Base-by-base conservation (phyloP, 306 rosid species). In the Geum urbanum region DNA sequence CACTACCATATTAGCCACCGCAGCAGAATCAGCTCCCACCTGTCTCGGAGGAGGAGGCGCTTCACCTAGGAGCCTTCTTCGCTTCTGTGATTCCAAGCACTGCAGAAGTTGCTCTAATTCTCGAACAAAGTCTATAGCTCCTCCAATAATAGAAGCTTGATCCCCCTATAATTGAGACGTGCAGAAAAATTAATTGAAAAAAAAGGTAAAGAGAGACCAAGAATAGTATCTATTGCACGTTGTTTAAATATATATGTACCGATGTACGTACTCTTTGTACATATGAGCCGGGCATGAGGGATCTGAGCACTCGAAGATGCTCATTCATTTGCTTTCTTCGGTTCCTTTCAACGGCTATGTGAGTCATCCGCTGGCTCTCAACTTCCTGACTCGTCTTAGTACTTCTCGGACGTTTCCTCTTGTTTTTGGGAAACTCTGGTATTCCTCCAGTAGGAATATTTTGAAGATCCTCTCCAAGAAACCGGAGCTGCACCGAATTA, bases 121-220 rank as follows among this genome's bases (percentile, higher is more conserved):
- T 72, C 98, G 83, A 73, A 94, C 96, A 72, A 94, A 94, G 77
- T 94, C 98, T 60, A 94, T 94, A 2, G 98, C 98, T 77, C 98
- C 98, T 0, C 97, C 98, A 66, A 94, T 94, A 55, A 94, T 94
- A 1, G 98, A 94, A n/a, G 98, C 98, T 83, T 94, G 98, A 78
- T 94, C 98, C 60, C 97, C 98, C 98, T 92, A 54, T 5, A 13
- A 35, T 59, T 35, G 16, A 56, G 6, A 59, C n/a, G n/a, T n/a
- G n/a, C 35, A 13, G 41, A 3, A 57, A 57, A 57, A 12, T 2
- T 2, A 57, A 57, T 11, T 12, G 0, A 11, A 0, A 20, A 1
- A 27, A 11, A 5, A 24, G 40, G 37, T 32, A 32, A 32, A 32
- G 1, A 2, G 18, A 57, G 62, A 20, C 40, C 22, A 9, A 55